phyloP scores from a whole-genome alignment of 2,329 filamentous ascomycete genomes.

The Trichoderma aggressivum region DNA sequence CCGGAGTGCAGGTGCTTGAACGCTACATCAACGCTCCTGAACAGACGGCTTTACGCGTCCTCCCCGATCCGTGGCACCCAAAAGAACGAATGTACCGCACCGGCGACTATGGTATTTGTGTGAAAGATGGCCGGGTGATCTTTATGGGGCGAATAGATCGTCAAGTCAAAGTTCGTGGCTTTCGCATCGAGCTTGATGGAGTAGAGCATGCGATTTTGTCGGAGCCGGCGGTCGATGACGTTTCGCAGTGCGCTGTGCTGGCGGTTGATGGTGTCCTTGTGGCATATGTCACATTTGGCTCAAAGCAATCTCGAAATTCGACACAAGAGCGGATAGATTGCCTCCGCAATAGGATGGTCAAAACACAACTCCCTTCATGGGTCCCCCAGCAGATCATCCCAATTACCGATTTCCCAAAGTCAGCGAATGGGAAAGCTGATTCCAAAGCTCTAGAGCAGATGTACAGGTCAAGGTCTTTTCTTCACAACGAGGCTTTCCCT shows the following conservation, averaged over 20 bases:
- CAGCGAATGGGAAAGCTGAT: constrained; percentile 12
- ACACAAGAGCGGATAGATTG: not conserved
- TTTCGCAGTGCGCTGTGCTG: not conserved
- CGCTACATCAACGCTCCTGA: constrained; percentile 8
- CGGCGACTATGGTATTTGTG: not conserved
- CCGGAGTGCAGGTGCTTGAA: not conserved
- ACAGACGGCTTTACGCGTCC: not conserved
- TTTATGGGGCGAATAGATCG: constrained; percentile 13
- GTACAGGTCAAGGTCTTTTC: not conserved
- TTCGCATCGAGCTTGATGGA: constrained; percentile 15
- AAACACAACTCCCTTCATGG: constrained; percentile 11
- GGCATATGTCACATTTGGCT: not conserved
- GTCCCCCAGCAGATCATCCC: constrained; percentile 6
- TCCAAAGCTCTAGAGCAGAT: not conserved
- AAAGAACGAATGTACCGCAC: constrained; percentile 11
- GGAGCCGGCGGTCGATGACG: not conserved
- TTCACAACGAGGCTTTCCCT: not conserved
- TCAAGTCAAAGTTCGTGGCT: constrained; percentile 17
- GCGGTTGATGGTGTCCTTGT: not conserved
- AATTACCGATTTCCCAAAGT: not conserved
- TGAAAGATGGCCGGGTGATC: not conserved
- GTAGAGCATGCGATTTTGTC: constrained; percentile 13
- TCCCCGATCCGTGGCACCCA: not conserved
- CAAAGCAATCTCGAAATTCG: no score
- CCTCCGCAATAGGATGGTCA: not conserved